Percentiles rank a stretch among this genome's conserved stretches.
These are phyloP conservation scores for Capsicum baccatum DNA, from an alignment of 257 asterid species.

Conservation along the genomic window DNA sequence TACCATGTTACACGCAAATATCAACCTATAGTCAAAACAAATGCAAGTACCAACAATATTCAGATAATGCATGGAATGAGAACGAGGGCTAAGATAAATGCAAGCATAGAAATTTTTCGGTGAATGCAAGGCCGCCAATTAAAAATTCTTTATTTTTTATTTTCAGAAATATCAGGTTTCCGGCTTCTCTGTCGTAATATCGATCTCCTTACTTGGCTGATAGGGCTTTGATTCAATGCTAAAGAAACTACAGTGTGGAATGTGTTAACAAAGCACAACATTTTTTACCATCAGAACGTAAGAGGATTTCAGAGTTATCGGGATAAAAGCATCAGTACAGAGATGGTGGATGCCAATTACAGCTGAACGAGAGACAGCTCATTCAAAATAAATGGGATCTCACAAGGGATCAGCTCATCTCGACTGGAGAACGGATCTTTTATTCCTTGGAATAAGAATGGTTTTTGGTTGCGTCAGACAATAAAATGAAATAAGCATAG, in stretches of 20 bases:
- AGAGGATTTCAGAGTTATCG: neutral
- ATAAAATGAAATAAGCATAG: neutral
- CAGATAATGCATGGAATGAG: conserved; percentile 6
- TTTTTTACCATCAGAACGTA: neutral
- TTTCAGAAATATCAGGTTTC: neutral
- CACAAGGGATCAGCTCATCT: conserved; percentile 19
- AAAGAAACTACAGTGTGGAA: neutral
- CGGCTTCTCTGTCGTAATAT: neutral
- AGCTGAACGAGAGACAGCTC: neutral
- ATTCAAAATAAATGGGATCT: neutral
- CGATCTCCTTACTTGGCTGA: neutral
- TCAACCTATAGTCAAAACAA: conserved; percentile 8
- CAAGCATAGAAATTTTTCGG: neutral
- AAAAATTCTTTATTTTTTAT: neutral
- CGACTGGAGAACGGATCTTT: conserved; percentile 15
- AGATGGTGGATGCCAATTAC: conserved; percentile 17
- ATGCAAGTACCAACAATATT: conserved; percentile 22
- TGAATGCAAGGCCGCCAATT: neutral
- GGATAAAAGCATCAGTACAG: neutral
- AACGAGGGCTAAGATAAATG: conserved; percentile 7
- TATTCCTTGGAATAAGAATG: neutral
- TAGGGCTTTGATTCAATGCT: neutral
- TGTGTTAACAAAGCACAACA: neutral
- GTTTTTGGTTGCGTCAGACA: conserved; percentile 7
- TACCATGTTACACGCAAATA: conserved; percentile 8